Base-by-base conservation (phyloP, 2,329 filamentous ascomycete species). In the Talaromyces albobiverticillius region DNA sequence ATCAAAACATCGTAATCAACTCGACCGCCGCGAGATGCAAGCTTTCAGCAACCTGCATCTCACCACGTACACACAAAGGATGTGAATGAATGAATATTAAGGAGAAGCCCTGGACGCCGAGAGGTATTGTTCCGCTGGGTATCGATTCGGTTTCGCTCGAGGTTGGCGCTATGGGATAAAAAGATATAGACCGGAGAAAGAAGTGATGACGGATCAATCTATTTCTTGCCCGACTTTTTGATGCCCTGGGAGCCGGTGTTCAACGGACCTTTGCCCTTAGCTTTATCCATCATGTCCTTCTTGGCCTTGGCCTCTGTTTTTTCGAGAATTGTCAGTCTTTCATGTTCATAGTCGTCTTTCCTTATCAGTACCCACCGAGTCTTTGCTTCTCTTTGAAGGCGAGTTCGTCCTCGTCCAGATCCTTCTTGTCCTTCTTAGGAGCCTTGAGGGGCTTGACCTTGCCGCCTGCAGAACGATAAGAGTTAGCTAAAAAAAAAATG, bases 181-280 rank as follows among this genome's bases (percentile, higher is more conserved):
- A 45, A 38, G 38, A 36, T 13, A 18, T n/a, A 14, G 32, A 38
- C 18, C 7, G 22, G 18, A 48, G 14, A 14, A 23, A 48, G 43
- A 26, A 16, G 14, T 18, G 20, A 26, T 13, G 18, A 9, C 20
- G 11, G 16, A 4, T 49, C 34, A n/a, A 3, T 47, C 76, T 82
- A 95, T 86, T 96, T 95, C 88, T 96, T 96, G 75, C 91, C 92
- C 59, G 89, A 94, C 84, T 96, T 96, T 86, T 96, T 96, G 80
- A 97, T 96, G 59, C 90, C 91, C 76, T 95, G 90, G 46, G 81
- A 74, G 31, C 90, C 91, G 29, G 85, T 87, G 77, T 91, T 92
- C 70, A 96, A 71, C 34, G 93, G 92, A 3, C 93, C 93, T 78
- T 95, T 95, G 73, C 89, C 89, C 66, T 88, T 87, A 43, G 89